phyloP scores from a whole-genome alignment of 345 rosid genomes.

The Luvunga scandens region DNA sequence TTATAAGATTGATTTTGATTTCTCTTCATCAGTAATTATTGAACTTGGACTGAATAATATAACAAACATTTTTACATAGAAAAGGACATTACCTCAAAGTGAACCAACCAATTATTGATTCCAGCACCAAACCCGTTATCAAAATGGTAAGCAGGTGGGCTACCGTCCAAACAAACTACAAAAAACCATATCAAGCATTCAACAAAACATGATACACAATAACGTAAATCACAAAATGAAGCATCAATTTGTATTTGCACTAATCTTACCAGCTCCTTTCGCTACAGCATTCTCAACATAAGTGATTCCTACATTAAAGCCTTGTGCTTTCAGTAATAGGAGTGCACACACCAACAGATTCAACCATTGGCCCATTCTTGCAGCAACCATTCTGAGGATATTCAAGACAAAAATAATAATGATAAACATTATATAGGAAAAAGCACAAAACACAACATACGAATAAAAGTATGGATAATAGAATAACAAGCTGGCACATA shows the following conservation, averaged over 20 bases:
- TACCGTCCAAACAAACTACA: constrained; percentile 95
- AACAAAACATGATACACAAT: neutral
- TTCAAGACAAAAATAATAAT: constrained; percentile 1
- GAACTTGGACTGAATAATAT: neutral
- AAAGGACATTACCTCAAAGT: constrained; percentile 65
- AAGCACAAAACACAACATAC: constrained; percentile 5
- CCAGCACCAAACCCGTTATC: constrained; percentile 79
- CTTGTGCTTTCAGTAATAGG: constrained; percentile 41
- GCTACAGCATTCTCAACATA: constrained; percentile 59
- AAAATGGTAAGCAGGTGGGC: constrained; percentile 91
- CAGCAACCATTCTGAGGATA: constrained; percentile 57
- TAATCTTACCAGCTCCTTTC: constrained; percentile 76
- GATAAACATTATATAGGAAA: neutral
- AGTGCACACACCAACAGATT: constrained; percentile 37
- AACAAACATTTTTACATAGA: neutral
- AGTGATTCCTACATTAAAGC: constrained; percentile 52
- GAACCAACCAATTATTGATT: constrained; percentile 74
- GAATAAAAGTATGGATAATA: neutral
- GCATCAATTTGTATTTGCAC: neutral
- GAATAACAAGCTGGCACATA: neutral
- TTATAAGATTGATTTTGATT: neutral
- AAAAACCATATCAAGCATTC: neutral
- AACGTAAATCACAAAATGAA: neutral
- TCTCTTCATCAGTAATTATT: neutral
- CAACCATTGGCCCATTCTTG: constrained; percentile 46